A percentile compares a stretch with the other conserved stretches of the same genome.
Evolutionary conservation across 2,329 filamentous ascomycete genomes (phyloP).

Genomic region (Furcasterigmium sp.): DNA sequence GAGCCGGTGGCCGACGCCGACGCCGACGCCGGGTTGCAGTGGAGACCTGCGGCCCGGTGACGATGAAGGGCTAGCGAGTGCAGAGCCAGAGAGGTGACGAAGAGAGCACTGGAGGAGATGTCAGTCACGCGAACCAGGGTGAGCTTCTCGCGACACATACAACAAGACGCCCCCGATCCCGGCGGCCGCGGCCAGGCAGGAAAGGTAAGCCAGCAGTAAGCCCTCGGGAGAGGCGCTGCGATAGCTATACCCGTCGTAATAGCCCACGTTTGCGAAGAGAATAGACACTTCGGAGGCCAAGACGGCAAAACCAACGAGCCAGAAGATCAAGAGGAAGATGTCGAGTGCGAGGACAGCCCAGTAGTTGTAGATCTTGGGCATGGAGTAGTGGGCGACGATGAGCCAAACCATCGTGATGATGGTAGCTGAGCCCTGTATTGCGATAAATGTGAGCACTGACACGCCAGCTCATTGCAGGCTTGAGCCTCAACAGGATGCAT

Average conservation of each 20-base stretch:
- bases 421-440: too few relatives aligned
- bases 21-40: slow-evolving; percentile 19
- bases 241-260: slow-evolving; percentile 18
- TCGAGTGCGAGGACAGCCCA: slow-evolving; percentile 48
- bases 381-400: slow-evolving; percentile 34
- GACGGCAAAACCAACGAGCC: slow-evolving; percentile 39
- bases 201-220: background rate
- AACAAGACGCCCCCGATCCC: slow-evolving; percentile 36
- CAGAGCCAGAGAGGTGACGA: slow-evolving; percentile 32
- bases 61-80: slow-evolving; percentile 34
- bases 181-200: slow-evolving; percentile 26
- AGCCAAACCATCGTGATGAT: slow-evolving; percentile 41
- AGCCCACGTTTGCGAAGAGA: slow-evolving; percentile 14
- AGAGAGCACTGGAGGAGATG: slow-evolving; percentile 29
- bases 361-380: slow-evolving; percentile 41
- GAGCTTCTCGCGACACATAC: slow-evolving; percentile 34
- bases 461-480: background rate
- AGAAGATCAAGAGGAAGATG: slow-evolving; percentile 46
- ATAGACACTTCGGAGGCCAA: slow-evolving; percentile 29
- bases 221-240: slow-evolving; percentile 6
- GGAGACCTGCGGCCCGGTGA: slow-evolving; percentile 37
- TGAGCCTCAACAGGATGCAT: background rate
- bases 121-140: too few relatives aligned
- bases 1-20: background rate
- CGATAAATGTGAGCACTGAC: too few relatives aligned